Evolutionary conservation across 164 flowering plant species (phyloP).

Genomic region (Sedum album): DNA sequence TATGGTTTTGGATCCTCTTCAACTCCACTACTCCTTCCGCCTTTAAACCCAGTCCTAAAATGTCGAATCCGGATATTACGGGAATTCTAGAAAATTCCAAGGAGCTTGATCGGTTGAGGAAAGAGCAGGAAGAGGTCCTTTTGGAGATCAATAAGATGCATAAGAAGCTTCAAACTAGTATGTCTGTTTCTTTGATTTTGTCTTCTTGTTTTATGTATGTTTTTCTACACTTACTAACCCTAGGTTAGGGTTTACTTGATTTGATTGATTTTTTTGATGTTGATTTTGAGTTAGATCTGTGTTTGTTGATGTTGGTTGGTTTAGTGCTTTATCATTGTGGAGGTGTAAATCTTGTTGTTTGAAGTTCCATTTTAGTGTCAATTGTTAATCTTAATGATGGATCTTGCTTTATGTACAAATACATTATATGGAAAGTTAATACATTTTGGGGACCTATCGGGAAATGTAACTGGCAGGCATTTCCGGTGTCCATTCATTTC

Average conservation of each 20-base stretch:
- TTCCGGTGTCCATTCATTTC: background rate
- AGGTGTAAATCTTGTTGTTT: background rate
- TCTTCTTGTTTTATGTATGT: background rate
- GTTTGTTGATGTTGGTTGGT: too few relatives aligned
- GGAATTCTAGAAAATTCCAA: slow-evolving; percentile 53
- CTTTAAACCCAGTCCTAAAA: background rate
- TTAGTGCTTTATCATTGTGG: too few relatives aligned
- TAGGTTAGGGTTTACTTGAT: background rate
- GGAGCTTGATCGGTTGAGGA: slow-evolving; percentile 85
- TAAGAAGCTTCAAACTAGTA: slow-evolving; percentile 73
- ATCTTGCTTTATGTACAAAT: too few relatives aligned
- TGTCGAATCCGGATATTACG: slow-evolving; percentile 45
- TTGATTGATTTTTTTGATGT: background rate
- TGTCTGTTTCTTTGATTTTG: slow-evolving; percentile 11
- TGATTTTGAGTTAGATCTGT: background rate
- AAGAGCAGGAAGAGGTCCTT: slow-evolving; percentile 63
- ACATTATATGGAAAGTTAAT: too few relatives aligned
- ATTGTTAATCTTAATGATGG: too few relatives aligned
- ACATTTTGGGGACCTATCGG: background rate
- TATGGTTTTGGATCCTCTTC: background rate
- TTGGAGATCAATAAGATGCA: slow-evolving; percentile 82
- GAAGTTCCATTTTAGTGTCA: too few relatives aligned
- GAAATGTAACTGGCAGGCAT: background rate
- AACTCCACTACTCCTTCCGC: background rate
- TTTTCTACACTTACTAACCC: background rate